Evolutionary conservation across 305 asterid genomes (phyloP), one percentile per base, ranked within the genome.

Genomic region (Fraxinus sp.): DNA sequence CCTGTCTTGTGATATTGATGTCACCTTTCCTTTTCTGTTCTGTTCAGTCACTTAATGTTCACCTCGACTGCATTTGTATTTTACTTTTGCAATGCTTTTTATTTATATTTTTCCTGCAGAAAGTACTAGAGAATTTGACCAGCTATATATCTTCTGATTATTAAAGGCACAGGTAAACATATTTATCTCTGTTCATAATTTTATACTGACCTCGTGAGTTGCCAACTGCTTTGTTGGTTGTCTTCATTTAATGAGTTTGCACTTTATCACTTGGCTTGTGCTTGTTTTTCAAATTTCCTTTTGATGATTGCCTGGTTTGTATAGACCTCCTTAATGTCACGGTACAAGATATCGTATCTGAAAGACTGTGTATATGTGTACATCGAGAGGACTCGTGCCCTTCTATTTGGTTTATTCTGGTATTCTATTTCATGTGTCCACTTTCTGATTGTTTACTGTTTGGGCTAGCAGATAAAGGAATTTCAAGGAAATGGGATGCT

Each of bases 221-320:
- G 84, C 90, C 92, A 86, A 78, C 97, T 90, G 91, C 85, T 86
- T 89, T 89, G 66, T 91, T 89, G 85, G 91, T 87, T 89, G 90
- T 79, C 77, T 80, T 85, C 90, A 88, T 91, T 89, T 87, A 90
- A 88, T 87, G 86, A 78, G 77, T 78, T 82, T 81, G 79, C 84
- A 78, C 89, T 80, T 77, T 87, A 73, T 80, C 86, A 64, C 84
- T 78, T 77, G 55, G 36, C 84, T 86, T 66, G 52, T 77, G 30
- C 83, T 80, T 64, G 81, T 30, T 80, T 82, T 84, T 77, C 86
- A 70, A 78, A 75, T 64, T 84, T 79, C 78, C 88, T 79, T 84
- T 80, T 89, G 93, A 82, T 73, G 78, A 20, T 78, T 80, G 68
- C 74, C 70, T 68, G 8, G 62, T 66, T 74, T 55, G 76, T 80